Percentiles rank a stretch among this genome's conserved stretches.
Evolutionary conservation across 495 filamentous ascomycete genomes (phyloP).

Genomic region (Xylaria flabelliformis): DNA sequence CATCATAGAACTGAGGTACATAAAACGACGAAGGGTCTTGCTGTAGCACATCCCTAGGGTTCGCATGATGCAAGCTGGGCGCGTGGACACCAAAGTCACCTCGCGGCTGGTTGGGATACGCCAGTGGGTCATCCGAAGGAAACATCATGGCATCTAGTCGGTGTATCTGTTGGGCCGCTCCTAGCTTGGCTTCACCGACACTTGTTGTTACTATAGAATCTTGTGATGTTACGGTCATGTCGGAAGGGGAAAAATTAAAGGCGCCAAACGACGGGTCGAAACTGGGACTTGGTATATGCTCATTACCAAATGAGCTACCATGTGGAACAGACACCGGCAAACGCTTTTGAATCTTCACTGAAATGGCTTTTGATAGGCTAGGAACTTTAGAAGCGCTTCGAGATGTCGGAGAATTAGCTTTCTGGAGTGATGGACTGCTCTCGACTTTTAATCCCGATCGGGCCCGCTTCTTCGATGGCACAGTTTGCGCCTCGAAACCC

Average conservation of each 20-base stretch:
- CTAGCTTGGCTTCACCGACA: slow-evolving; percentile 42
- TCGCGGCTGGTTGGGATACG: slow-evolving; percentile 85
- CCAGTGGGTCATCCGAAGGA: slow-evolving; percentile 85
- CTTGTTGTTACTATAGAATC: slow-evolving; percentile 37
- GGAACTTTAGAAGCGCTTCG: slow-evolving; percentile 58
- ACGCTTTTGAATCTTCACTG: slow-evolving; percentile 36
- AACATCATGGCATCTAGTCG: slow-evolving; percentile 93
- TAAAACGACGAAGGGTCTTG: slow-evolving; percentile 48
- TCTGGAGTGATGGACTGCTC: slow-evolving; percentile 31
- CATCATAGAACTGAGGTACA: slow-evolving; percentile 52
- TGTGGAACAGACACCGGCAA: slow-evolving; percentile 35
- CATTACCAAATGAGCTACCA: slow-evolving; percentile 43
- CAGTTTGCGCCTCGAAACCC: slow-evolving; percentile 45
- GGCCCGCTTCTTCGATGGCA: slow-evolving; percentile 62
- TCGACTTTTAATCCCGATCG: slow-evolving; percentile 54
- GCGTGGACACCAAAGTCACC: slow-evolving; percentile 56
- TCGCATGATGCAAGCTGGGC: slow-evolving; percentile 28
- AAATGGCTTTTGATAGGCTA: slow-evolving; percentile 36
- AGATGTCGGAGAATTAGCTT: slow-evolving; percentile 42
- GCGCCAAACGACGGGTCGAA: slow-evolving; percentile 33
- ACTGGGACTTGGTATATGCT: slow-evolving; percentile 37
- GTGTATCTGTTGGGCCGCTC: slow-evolving; percentile 59
- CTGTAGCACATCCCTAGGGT: slow-evolving; percentile 32
- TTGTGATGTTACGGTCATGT: slow-evolving; percentile 39
- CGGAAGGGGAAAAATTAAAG: slow-evolving; percentile 38